Conservation (phyloP, 192 early-diverging fungal species). For the Entophlyctis luteolus region DNA sequence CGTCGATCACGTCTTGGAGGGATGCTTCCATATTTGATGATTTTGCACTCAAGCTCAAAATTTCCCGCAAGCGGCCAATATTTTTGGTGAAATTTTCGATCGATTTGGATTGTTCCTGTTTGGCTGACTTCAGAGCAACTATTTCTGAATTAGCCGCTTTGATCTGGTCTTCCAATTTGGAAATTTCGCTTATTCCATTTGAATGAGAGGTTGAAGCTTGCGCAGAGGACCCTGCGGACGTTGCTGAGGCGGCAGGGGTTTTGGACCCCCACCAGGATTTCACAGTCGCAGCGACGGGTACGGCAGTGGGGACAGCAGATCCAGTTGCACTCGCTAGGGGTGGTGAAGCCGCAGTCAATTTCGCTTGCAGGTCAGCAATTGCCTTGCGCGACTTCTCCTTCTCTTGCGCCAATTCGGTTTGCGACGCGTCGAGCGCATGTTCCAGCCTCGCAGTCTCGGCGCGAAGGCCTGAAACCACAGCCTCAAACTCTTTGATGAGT, state of each 20-base stretch:
- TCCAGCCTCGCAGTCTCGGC: slow-evolving; percentile 9
- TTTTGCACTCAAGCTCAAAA: neutral
- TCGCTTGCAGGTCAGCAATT: neutral
- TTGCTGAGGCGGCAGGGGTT: neutral
- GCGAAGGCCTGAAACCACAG: slow-evolving; percentile 21
- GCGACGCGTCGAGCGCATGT: slow-evolving; percentile 33
- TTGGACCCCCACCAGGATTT: slow-evolving; percentile 38
- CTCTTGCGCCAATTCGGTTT: slow-evolving; percentile 38
- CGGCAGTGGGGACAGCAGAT: neutral
- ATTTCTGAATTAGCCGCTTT: slow-evolving; percentile 22
- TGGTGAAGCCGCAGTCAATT: neutral
- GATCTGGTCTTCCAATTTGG: slow-evolving; percentile 15
- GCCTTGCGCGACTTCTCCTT: slow-evolving; percentile 10
- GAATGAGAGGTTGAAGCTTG: neutral
- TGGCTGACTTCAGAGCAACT: slow-evolving; percentile 2
- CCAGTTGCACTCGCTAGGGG: neutral
- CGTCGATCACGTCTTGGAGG: neutral
- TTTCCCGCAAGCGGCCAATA: neutral
- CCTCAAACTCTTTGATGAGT: slow-evolving; percentile 19
- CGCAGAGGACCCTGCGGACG: neutral
- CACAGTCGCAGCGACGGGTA: slow-evolving; percentile 42
- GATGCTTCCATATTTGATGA: neutral
- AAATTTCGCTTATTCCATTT: neutral
- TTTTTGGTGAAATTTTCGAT: neutral
- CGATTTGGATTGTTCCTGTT: neutral